phyloP scores from a whole-genome alignment of 2,329 filamentous ascomycete genomes.

The Xylaria arbuscula region DNA sequence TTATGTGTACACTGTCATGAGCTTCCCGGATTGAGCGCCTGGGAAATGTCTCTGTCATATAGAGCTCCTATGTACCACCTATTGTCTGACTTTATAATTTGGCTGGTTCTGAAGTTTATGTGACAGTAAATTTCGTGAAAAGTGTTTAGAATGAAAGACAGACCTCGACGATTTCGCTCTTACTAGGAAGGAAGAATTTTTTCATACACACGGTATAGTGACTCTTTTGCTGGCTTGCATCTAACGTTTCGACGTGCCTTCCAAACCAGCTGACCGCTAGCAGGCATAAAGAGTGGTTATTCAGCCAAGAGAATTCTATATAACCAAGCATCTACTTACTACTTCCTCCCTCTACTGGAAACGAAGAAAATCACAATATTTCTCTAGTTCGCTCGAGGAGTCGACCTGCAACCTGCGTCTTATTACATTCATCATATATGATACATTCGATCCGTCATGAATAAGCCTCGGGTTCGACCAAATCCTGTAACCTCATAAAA shows the following conservation, averaged over 20 bases:
- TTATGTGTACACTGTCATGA: conserved; percentile 37
- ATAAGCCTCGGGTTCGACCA: too few species aligned
- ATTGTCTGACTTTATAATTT: conserved; percentile 4
- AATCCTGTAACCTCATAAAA: too few species aligned
- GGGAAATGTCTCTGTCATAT: conserved; percentile 26
- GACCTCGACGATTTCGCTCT: not conserved
- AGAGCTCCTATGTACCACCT: conserved; percentile 34
- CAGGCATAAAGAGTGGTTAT: too few species aligned
- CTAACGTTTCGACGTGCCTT: conserved; percentile 5
- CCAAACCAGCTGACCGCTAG: too few species aligned
- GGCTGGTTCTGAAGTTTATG: not conserved
- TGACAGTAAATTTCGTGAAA: not conserved
- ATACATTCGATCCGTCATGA: too few species aligned
- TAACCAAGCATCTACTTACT: too few species aligned
- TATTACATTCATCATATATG: too few species aligned
- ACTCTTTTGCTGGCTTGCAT: conserved; percentile 15
- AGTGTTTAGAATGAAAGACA: not conserved
- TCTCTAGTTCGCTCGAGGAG: too few species aligned
- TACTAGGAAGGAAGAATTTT: not conserved
- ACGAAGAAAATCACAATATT: too few species aligned
- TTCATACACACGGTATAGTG: not conserved
- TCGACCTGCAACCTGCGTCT: too few species aligned
- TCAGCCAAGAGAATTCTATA: too few species aligned
- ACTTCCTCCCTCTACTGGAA: too few species aligned
- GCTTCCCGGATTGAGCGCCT: conserved; percentile 18